These are phyloP conservation scores for Vickermania ingenoplastis DNA, from an alignment of 208 protist genomes.

Conservation along the genomic window DNA sequence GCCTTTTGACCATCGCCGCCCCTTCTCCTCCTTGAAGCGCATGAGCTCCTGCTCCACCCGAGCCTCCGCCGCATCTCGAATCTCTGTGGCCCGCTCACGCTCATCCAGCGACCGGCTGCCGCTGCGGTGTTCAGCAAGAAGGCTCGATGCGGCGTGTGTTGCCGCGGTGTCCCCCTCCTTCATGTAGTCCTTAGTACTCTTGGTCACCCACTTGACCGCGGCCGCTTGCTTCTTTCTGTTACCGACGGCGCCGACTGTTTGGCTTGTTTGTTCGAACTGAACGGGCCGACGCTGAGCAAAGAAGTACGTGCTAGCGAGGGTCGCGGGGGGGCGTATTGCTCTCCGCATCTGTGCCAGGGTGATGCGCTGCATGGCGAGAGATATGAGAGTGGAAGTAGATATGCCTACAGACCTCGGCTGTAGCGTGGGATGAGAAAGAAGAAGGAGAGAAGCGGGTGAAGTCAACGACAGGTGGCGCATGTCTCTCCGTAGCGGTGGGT, in stretches of 20 bases:
- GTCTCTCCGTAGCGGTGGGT: too few species aligned
- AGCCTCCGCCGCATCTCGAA: constrained; percentile 36
- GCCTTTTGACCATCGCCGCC: constrained; percentile 38
- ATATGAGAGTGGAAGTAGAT: too few species aligned
- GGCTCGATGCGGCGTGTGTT: constrained; percentile 8
- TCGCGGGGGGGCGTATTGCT: too few species aligned
- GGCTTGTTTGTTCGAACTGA: constrained; percentile 1
- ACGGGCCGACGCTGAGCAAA: not conserved
- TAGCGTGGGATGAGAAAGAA: too few species aligned
- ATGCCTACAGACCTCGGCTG: too few species aligned
- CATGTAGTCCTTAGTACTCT: constrained; percentile 86
- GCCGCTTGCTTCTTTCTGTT: constrained; percentile 44
- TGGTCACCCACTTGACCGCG: constrained; percentile 57
- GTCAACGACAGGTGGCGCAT: too few species aligned
- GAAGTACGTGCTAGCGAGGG: too few species aligned
- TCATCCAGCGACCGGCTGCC: constrained; percentile 6
- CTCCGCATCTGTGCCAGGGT: too few species aligned
- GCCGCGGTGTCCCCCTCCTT: constrained; percentile 42
- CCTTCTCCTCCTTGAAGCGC: constrained; percentile 52
- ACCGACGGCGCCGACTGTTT: not conserved
- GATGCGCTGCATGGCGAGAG: too few species aligned
- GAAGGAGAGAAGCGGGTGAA: too few species aligned
- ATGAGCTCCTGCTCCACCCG: constrained; percentile 67
- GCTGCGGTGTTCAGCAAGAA: not conserved
- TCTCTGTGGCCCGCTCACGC: constrained; percentile 16